Percentiles rank a stretch among this genome's conserved stretches.
These are phyloP conservation scores for Spiraea crenata DNA, from an alignment of 331 rosid species.

Conservation along the genomic window DNA sequence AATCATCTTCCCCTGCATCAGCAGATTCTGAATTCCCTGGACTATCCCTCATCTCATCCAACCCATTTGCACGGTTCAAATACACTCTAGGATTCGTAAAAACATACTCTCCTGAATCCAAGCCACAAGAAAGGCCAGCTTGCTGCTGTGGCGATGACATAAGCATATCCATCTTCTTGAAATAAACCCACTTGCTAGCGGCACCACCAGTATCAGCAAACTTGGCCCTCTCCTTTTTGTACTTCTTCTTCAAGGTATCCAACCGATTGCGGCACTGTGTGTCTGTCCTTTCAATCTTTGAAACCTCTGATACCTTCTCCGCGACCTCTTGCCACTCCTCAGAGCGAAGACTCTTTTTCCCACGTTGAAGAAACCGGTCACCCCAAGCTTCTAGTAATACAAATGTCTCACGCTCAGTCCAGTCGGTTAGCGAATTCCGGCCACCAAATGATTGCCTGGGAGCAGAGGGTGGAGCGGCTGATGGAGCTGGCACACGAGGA, in stretches of 20 bases:
- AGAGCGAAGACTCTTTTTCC: constrained; percentile 75
- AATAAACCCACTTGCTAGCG: constrained; percentile 62
- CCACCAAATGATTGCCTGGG: constrained; percentile 58
- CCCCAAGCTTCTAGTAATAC: constrained; percentile 83
- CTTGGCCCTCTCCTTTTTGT: constrained; percentile 68
- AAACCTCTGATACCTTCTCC: constrained; percentile 63
- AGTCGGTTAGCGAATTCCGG: constrained; percentile 60
- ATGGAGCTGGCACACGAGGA: constrained; percentile 49
- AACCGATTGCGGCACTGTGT: constrained; percentile 79
- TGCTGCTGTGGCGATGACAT: constrained; percentile 58
- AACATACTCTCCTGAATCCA: constrained; percentile 62
- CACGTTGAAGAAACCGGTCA: constrained; percentile 64
- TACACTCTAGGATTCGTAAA: constrained; percentile 49
- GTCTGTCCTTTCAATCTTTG: constrained; percentile 61
- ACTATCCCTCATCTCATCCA: constrained; percentile 66
- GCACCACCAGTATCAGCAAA: constrained; percentile 33
- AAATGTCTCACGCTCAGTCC: constrained; percentile 75
- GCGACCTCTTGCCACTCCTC: constrained; percentile 90
- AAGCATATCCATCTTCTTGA: constrained; percentile 59
- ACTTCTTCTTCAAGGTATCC: constrained; percentile 79
- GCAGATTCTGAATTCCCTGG: constrained; percentile 58
- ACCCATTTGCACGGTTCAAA: constrained; percentile 57
- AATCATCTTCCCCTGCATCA: constrained; percentile 44
- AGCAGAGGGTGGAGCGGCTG: constrained; percentile 34
- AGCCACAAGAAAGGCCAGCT: constrained; percentile 59